These are phyloP conservation scores for Torulaspora maleeae DNA, from an alignment of 805 yeast species.

Conservation along the genomic window DNA sequence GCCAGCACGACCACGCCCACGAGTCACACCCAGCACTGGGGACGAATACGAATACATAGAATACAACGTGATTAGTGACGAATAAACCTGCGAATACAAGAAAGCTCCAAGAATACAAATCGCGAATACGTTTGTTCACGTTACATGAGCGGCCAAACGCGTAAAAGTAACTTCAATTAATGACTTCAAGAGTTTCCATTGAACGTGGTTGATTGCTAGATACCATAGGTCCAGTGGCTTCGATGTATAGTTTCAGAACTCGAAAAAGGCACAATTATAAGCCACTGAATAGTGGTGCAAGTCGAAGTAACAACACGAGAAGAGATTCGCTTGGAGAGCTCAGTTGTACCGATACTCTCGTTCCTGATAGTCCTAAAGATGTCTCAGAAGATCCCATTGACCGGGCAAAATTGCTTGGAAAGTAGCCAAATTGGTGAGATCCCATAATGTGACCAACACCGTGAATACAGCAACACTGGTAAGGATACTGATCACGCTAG, in stretches of 20 bases:
- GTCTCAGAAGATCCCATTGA: slow-evolving; percentile 1
- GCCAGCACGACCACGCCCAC: no score
- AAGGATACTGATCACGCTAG: not conserved
- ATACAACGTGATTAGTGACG: no score
- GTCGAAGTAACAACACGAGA: slow-evolving; percentile 4
- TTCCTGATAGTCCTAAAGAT: slow-evolving; percentile 5
- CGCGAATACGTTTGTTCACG: no score
- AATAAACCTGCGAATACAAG: no score
- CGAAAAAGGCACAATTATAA: slow-evolving; percentile 2
- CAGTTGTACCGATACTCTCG: slow-evolving; percentile 3
- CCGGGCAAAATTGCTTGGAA: not conserved
- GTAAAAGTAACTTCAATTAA: no score
- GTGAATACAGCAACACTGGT: not conserved
- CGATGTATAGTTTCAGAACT: slow-evolving; percentile 15
- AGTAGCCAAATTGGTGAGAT: not conserved
- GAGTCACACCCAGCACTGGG: no score
- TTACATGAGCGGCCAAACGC: no score
- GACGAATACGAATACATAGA: no score
- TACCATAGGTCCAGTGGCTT: slow-evolving; percentile 4
- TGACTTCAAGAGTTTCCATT: no score
- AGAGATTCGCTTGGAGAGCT: slow-evolving; percentile 1
- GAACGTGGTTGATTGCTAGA: no score
- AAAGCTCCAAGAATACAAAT: no score
- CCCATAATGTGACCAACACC: not conserved
- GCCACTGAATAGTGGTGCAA: slow-evolving; percentile 5